Conservation (phyloP, 352 stramenopile species). For the Globisporangium perplexum region DNA sequence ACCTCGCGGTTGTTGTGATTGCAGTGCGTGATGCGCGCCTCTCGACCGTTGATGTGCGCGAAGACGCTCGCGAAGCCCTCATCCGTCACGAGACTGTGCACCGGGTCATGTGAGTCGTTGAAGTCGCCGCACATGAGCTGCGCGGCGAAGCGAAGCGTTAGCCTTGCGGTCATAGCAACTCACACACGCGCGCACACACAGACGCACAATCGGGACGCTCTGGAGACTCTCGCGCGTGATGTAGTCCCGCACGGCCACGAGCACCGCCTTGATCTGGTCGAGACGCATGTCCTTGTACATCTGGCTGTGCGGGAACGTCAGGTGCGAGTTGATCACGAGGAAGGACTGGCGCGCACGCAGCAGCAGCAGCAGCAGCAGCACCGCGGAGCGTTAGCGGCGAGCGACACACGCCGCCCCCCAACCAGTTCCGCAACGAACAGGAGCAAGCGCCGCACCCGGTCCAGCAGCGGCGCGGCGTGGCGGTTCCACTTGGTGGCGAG, state of each 20-base stretch:
- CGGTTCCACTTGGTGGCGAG: constrained; percentile 79
- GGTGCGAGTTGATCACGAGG: constrained; percentile 77
- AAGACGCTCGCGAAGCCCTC: constrained; percentile 78
- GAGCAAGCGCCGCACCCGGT: constrained; percentile 55
- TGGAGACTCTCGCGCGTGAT: constrained; percentile 51
- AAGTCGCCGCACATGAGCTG: constrained; percentile 82
- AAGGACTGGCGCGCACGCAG: constrained; percentile 53
- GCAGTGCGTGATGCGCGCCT: constrained; percentile 82
- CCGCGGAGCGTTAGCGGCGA: neutral
- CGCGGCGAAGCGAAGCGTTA: neutral
- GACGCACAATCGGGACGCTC: constrained; percentile 55
- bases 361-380: neutral
- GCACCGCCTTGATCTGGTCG: constrained; percentile 75
- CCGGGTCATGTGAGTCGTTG: constrained; percentile 82
- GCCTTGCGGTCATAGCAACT: too few species aligned
- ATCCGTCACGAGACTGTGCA: constrained; percentile 68
- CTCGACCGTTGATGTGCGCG: constrained; percentile 59
- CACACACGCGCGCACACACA: too few species aligned
- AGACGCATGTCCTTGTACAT: constrained; percentile 77
- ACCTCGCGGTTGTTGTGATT: constrained; percentile 89
- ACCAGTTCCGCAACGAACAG: too few species aligned
- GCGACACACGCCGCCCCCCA: too few species aligned
- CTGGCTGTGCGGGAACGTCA: constrained; percentile 81
- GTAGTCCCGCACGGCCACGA: constrained; percentile 66
- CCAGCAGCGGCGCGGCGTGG: constrained; percentile 27